Percentiles rank a stretch among this genome's conserved stretches.
phyloP scores from a whole-genome alignment of 2,329 filamentous ascomycete species.

The Colletotrichum sp. region DNA sequence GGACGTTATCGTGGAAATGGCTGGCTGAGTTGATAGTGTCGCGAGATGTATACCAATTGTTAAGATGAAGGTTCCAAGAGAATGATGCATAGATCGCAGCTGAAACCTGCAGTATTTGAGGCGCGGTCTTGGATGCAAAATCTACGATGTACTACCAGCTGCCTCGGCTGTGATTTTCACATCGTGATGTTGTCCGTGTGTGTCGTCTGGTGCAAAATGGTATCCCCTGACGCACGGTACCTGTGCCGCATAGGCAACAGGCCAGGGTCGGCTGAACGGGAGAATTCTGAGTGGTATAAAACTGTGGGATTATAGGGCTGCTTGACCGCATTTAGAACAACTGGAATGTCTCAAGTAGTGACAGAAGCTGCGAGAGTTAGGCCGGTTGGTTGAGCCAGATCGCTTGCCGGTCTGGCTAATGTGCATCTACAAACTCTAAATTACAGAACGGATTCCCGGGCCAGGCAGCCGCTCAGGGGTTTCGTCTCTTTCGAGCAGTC shows the following conservation, averaged over 20 bases:
- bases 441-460: neutral
- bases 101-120: neutral
- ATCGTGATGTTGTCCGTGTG: neutral
- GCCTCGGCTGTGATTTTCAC: neutral
- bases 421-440: neutral
- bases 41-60: neutral
- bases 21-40: neutral
- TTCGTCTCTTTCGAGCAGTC: neutral
- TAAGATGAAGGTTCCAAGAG: neutral
- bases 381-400: neutral
- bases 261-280: neutral
- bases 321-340: neutral
- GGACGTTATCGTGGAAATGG: rapidly evolving
- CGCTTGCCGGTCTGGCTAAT: neutral
- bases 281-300: neutral
- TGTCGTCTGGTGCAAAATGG: neutral
- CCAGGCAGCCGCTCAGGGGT: neutral
- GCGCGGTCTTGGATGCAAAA: neutral
- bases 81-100: neutral
- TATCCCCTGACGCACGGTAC: neutral
- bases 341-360: neutral
- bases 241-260: neutral
- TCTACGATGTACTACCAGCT: neutral
- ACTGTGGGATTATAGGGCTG: neutral
- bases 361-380: neutral